Evolutionary conservation across 2,329 filamentous ascomycete species (phyloP).

Genomic region (Rosellinia necatrix): DNA sequence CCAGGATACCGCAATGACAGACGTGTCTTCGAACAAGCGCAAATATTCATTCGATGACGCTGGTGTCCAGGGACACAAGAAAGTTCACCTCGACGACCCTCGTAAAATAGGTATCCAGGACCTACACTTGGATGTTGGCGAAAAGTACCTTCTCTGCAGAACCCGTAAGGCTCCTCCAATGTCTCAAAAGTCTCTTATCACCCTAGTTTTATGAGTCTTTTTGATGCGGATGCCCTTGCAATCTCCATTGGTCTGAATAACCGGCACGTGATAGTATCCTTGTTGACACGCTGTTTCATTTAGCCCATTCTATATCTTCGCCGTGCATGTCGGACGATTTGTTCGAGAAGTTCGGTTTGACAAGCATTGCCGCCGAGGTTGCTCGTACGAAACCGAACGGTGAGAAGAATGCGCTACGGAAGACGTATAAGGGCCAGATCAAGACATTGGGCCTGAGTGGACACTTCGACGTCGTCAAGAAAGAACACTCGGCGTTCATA

Average conservation of each 20-base stretch:
- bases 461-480: conserved; percentile 64
- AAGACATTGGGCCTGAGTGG: conserved; percentile 66
- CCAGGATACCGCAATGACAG: conserved; percentile 52
- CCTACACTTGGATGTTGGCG: conserved; percentile 68
- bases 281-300: conserved; percentile 53
- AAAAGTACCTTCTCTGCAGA: conserved; percentile 70
- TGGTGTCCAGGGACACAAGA: conserved; percentile 63
- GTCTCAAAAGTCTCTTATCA: conserved; percentile 41
- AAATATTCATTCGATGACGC: conserved; percentile 63
- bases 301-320: conserved; percentile 55
- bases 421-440: conserved; percentile 71
- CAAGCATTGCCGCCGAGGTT: conserved; percentile 62
- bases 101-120: conserved; percentile 66
- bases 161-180: conserved; percentile 65
- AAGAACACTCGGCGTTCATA: conserved; percentile 59
- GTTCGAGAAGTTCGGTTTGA: conserved; percentile 62
- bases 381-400: conserved; percentile 67
- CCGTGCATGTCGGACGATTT: conserved; percentile 60
- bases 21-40: conserved; percentile 63
- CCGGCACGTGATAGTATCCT: conserved; percentile 39
- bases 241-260: conserved; percentile 23
- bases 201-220: conserved; percentile 27
- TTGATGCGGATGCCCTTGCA: conserved; percentile 21
- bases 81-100: conserved; percentile 62
- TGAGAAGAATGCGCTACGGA: conserved; percentile 68